Conservation (phyloP, 164 flowering plant genomes). For the Liriodendron chinense region DNA sequence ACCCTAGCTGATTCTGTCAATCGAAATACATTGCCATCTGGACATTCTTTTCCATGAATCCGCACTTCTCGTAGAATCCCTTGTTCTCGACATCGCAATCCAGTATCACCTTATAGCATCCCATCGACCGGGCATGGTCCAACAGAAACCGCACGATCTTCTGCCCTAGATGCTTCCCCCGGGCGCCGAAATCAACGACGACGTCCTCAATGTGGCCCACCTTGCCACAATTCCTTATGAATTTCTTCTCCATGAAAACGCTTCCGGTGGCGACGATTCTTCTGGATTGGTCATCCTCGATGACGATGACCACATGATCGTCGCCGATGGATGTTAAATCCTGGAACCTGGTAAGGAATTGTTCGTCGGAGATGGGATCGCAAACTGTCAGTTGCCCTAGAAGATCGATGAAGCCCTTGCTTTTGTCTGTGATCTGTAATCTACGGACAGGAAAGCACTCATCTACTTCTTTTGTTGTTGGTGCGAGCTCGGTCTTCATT, state of each 20-base stretch:
- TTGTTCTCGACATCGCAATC: conserved; percentile 62
- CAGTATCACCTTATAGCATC: conserved; percentile 88
- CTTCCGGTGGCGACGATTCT: conserved; percentile 75
- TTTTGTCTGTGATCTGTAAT: conserved; percentile 58
- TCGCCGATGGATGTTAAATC: conserved; percentile 56
- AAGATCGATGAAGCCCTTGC: conserved; percentile 70
- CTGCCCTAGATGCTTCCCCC: conserved; percentile 78
- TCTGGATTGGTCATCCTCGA: conserved; percentile 54
- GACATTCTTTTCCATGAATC: conserved; percentile 60
- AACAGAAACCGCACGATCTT: conserved; percentile 48
- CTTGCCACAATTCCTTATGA: conserved; percentile 72
- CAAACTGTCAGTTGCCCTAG: conserved; percentile 64
- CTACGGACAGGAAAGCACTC: conserved; percentile 35
- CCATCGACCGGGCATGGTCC: conserved; percentile 54
- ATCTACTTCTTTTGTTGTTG: background rate
- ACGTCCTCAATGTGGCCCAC: conserved; percentile 93
- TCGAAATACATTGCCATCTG: conserved; percentile 73
- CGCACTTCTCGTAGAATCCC: conserved; percentile 82
- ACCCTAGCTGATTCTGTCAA: conserved; percentile 14
- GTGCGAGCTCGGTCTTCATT: no score
- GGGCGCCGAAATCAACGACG: conserved; percentile 63
- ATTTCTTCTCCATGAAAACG: conserved; percentile 77
- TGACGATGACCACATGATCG: conserved; percentile 66
- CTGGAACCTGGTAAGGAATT: conserved; percentile 54
- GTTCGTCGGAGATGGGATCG: conserved; percentile 54